Base-by-base conservation (phyloP, 2,329 filamentous ascomycete genomes). In the Sporothrix protearum region DNA sequence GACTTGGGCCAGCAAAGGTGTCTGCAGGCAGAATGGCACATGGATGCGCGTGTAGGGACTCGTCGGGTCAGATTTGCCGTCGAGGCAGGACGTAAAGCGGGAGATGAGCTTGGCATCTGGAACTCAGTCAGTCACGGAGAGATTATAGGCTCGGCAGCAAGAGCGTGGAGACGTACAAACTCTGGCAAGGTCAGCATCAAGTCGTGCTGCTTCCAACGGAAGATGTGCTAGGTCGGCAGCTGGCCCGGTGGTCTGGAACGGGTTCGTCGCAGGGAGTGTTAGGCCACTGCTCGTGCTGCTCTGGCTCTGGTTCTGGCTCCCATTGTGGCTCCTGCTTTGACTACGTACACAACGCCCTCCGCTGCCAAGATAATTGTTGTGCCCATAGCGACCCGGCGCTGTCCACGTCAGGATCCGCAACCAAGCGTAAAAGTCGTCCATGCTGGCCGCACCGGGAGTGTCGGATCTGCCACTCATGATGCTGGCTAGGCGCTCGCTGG, bases 61-160 rank as follows among this genome's bases (percentile, higher is more conserved):
- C 1, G 74, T 70, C 0, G 81, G 78, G 45, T 83, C 81, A 0
- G 83, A 82, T 30, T 82, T 82, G 3, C 84, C 84, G 71, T 86
- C 84, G 2, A 87, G 77, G 6, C 82, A 85, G 2, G 82, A 82
- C 69, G 84, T 85, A 79, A 86, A 87, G 33, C 83, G 84, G 19
- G 81, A 83, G 12, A 87, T 77, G 8, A 86, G 77, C 69, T 83
- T 83, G 42, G 85, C 76, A 64, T 85, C 85, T 86, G 47, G 3
- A 45, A 10, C 10, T 0, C 8, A 16, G 10, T 22, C 39, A 71
- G 33, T 33, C 2, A 67, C 6, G 22, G 53, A 49, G 51, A 42
- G 42, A 28, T 22, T 30, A 53, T 28, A 61, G 57, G 16, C n/a
- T 19, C 10, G 10, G 6, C 36, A 45, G n/a, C 25, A 16, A 30